phyloP scores from a whole-genome alignment of 2,329 filamentous ascomycete species.

The Aspergillus luchuensis region DNA sequence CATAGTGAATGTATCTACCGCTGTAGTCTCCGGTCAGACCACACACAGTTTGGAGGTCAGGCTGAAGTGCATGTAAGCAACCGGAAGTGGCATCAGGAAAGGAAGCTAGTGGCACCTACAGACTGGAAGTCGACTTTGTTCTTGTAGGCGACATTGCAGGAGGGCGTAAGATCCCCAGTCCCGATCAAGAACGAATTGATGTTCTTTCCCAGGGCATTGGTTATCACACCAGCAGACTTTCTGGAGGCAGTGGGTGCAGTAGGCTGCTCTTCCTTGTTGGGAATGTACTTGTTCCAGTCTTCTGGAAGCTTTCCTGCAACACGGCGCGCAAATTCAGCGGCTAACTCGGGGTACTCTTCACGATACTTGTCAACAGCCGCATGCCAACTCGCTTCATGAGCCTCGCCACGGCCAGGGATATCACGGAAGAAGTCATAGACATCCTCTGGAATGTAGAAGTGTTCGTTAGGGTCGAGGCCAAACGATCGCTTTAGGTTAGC shows the following conservation, averaged over 20 bases:
- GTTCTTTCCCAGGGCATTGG: constrained; percentile 55
- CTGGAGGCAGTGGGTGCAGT: constrained; percentile 54
- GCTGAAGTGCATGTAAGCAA: constrained; percentile 19
- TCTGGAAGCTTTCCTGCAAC: constrained; percentile 51
- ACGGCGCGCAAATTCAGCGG: constrained; percentile 52
- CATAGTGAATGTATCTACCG: constrained; percentile 58
- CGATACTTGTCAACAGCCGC: constrained; percentile 48
- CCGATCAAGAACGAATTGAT: constrained; percentile 56
- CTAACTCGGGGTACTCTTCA: constrained; percentile 49
- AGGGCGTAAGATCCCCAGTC: constrained; percentile 56
- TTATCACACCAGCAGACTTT: constrained; percentile 50
- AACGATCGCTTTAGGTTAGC: constrained; percentile 56
- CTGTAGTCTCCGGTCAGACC: constrained; percentile 54
- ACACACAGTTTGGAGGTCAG: constrained; percentile 31
- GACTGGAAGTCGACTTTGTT: constrained; percentile 56
- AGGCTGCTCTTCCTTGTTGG: constrained; percentile 46
- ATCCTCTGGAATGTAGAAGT: constrained; percentile 50
- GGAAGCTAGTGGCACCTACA: constrained; percentile 31
- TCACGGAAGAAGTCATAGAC: constrained; percentile 58
- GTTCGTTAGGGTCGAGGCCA: constrained; percentile 53
- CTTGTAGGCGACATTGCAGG: constrained; percentile 59
- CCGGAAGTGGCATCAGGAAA: background rate
- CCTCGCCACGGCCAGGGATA: constrained; percentile 49
- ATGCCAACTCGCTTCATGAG: constrained; percentile 53
- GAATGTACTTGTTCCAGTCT: constrained; percentile 56